phyloP scores from a whole-genome alignment of 305 asterid species.

The Solanum hybrid region DNA sequence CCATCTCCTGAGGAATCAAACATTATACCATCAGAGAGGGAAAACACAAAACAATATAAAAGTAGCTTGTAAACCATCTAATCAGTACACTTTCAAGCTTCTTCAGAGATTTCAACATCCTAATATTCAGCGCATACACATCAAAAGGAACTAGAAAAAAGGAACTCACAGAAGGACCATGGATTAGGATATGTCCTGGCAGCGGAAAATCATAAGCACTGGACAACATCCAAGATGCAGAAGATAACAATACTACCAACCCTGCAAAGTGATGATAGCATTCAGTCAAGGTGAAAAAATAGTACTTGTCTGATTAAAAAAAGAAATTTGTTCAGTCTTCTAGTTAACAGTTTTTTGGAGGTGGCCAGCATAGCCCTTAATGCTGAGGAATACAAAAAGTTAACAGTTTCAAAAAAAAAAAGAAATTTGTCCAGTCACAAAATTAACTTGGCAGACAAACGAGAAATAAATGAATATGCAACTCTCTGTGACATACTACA shows the following conservation, averaged over 20 bases:
- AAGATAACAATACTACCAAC: slow-evolving; percentile 58
- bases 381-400: no score
- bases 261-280: slow-evolving; percentile 37
- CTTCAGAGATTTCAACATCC: slow-evolving; percentile 1
- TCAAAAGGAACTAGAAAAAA: slow-evolving; percentile 1
- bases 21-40: neutral
- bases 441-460: neutral
- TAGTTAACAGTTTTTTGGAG: no score
- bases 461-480: neutral
- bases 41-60: neutral
- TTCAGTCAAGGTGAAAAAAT: neutral
- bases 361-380: no score
- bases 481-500: neutral
- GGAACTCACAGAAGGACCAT: slow-evolving; percentile 81
- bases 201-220: slow-evolving; percentile 59
- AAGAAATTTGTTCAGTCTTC: no score
- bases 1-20: neutral
- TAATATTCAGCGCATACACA: neutral
- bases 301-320: neutral
- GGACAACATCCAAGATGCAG: slow-evolving; percentile 49
- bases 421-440: neutral
- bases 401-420: no score
- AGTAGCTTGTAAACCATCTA: neutral
- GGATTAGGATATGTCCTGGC: slow-evolving; percentile 88
- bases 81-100: neutral